Evolutionary conservation across 116 monocot genomes (phyloP), one percentile per base, ranked within the genome.

Genomic region (Zostera marina): DNA sequence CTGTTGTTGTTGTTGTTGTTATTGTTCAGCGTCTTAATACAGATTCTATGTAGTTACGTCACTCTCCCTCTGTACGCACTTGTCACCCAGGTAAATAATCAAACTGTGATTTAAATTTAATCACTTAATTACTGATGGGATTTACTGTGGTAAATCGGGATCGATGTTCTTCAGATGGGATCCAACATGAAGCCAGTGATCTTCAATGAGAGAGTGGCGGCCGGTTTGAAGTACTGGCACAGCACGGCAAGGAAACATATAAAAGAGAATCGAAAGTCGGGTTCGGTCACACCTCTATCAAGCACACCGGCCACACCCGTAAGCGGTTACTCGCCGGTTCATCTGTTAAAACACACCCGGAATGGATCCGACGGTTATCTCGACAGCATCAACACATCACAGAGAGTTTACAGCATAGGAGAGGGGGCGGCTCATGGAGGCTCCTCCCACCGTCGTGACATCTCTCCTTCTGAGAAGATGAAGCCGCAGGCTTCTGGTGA

Each of bases 1-100:
- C n/a, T n/a, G n/a, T n/a, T n/a, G n/a, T n/a, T n/a, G n/a, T n/a
- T n/a, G n/a, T n/a, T n/a, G n/a, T 43, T 44, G 22, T 43, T 14
- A 9, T 0, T 19, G 4, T 16, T 21, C 67, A 77, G 77, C 2
- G 12, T 77, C 47, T 6, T 72, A 38, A 56, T 65, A 41, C 77
- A 77, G 51, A 63, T 77, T 21, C 63, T 77, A 2, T 77, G 77
- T 48, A 77, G 77, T 72, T 77, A 77, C 39, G 72, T 65, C 1
- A 72, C 56, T 7, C 72, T 77, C 16, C 77, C 77, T 14, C 77
- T 72, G 40, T 77, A 77, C 22, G 77, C 77, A n/a, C 49, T 77
- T 51, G 77, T 77, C 16, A 77, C 72, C 19, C 77, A 77, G 72
- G 77, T 72, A 60, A 22, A 46, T 61, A 16, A 10, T 11, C 15